Percentiles rank a stretch among this genome's conserved stretches.
Evolutionary conservation across 352 stramenopile species (phyloP).

Genomic region (Globisporangium ultimum): DNA sequence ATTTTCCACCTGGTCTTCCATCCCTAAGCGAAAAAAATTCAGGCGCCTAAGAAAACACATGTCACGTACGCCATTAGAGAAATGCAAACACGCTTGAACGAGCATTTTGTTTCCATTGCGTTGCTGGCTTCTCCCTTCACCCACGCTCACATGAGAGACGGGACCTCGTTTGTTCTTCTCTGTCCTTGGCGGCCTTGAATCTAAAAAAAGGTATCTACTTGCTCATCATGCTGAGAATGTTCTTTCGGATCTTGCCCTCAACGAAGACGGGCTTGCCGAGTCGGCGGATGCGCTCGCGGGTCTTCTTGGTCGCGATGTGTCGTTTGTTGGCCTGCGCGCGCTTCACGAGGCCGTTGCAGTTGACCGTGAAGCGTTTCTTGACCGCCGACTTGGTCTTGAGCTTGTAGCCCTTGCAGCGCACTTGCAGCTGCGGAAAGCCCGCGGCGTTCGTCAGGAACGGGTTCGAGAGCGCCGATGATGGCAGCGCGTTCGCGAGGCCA

Average conservation of each 20-base stretch:
- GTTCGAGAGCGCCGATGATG: slow-evolving; percentile 9
- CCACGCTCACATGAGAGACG: too few species aligned
- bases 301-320: slow-evolving; percentile 86
- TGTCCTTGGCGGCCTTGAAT: neutral
- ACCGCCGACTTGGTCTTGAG: slow-evolving; percentile 80
- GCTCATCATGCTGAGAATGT: slow-evolving; percentile 70
- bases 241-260: slow-evolving; percentile 78
- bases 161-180: neutral
- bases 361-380: slow-evolving; percentile 85
- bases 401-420: slow-evolving; percentile 76
- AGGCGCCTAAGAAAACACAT: too few species aligned
- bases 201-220: slow-evolving; percentile 5
- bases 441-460: slow-evolving; percentile 11
- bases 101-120: neutral
- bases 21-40: neutral
- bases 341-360: slow-evolving; percentile 78
- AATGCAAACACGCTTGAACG: too few species aligned
- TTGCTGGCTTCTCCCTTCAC: neutral
- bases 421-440: slow-evolving; percentile 41
- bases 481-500: slow-evolving; percentile 7
- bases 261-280: slow-evolving; percentile 73
- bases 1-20: slow-evolving; percentile 12
- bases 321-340: slow-evolving; percentile 78
- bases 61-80: too few species aligned
- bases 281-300: slow-evolving; percentile 67